A percentile compares a stretch with the other conserved stretches of the same genome.
phyloP scores from a whole-genome alignment of 2,329 filamentous ascomycete genomes.

The Aspergillus ustus region DNA sequence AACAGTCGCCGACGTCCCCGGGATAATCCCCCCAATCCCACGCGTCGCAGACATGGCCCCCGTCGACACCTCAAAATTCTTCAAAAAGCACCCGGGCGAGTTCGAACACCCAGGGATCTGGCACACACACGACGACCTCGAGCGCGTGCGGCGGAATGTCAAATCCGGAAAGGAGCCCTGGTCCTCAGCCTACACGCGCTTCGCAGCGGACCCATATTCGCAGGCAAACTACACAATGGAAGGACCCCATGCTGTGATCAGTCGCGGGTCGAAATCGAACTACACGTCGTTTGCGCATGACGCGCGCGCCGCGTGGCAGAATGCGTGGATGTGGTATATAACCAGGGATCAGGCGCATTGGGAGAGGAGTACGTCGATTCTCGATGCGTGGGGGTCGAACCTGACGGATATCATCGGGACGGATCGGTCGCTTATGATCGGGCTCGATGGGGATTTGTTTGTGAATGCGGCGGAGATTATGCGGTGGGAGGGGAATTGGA shows the following conservation, averaged over 20 bases:
- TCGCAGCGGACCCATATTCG: conserved; percentile 35
- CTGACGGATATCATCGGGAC: conserved; percentile 23
- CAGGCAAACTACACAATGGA: conserved; percentile 22
- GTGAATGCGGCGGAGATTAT: conserved; percentile 52
- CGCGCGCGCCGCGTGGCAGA: conserved; percentile 46
- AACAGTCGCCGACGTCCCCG: conserved; percentile 8
- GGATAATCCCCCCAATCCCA: conserved; percentile 13
- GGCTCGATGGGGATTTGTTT: conserved; percentile 46
- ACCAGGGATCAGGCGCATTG: conserved; percentile 43
- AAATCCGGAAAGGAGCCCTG: conserved; percentile 26
- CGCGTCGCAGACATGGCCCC: conserved; percentile 3
- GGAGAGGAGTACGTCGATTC: conserved; percentile 39
- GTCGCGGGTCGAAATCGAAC: conserved; percentile 40
- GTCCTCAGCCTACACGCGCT: conserved; percentile 38
- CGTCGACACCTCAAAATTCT: conserved; percentile 15
- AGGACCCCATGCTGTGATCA: conserved; percentile 2
- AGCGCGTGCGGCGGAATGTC: conserved; percentile 25
- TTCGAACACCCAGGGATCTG: conserved; percentile 30
- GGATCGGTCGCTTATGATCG: conserved; percentile 42
- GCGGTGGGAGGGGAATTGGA: conserved; percentile 50
- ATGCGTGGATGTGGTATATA: conserved; percentile 52
- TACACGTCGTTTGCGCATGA: conserved; percentile 44
- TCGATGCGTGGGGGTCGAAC: conserved; percentile 35
- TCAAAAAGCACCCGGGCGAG: conserved; percentile 12
- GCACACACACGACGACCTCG: conserved; percentile 31